These are phyloP conservation scores for Cladosporium sp. DNA, from an alignment of 2,329 filamentous ascomycete genomes.

Conservation along the genomic window DNA sequence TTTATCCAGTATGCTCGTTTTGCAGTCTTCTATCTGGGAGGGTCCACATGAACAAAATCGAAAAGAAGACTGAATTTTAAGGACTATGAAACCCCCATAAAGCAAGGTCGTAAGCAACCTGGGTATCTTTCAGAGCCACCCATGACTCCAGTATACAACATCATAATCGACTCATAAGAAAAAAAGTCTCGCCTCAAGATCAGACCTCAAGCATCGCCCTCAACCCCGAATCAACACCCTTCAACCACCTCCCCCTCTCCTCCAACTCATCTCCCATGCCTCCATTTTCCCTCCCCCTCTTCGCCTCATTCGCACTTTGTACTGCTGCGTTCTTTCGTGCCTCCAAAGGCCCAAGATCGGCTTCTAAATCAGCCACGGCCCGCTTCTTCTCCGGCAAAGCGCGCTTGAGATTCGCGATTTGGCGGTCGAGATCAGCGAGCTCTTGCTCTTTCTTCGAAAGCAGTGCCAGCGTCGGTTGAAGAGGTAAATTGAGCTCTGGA, in stretches of 20 bases:
- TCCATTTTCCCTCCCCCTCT: slow-evolving; percentile 60
- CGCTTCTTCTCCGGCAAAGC: slow-evolving; percentile 62
- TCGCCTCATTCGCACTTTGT: slow-evolving; percentile 62
- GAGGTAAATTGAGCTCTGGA: slow-evolving; percentile 40
- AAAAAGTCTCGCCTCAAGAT: slow-evolving; percentile 7
- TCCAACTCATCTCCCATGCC: slow-evolving; percentile 70
- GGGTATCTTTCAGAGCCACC: not conserved
- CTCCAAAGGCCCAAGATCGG: slow-evolving; percentile 66
- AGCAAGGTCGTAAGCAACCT: not conserved
- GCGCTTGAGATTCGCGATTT: slow-evolving; percentile 50
- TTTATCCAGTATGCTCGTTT: too few species aligned
- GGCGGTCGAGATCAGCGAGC: slow-evolving; percentile 37
- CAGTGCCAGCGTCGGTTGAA: slow-evolving; percentile 40
- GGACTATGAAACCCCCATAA: too few species aligned
- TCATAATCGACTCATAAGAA: not conserved
- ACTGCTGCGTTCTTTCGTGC: slow-evolving; percentile 61
- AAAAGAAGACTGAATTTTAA: not conserved
- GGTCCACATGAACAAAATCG: too few species aligned
- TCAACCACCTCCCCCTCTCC: slow-evolving; percentile 70
- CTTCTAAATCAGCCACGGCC: slow-evolving; percentile 62
- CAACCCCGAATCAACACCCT: slow-evolving; percentile 61
- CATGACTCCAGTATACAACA: not conserved
- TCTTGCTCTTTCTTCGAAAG: slow-evolving; percentile 40
- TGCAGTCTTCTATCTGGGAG: too few species aligned
- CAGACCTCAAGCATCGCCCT: slow-evolving; percentile 58